A percentile compares a stretch with the other conserved stretches of the same genome.
Conservation (phyloP, 2,329 filamentous ascomycete genomes). For the Emericellopsis cladophorae region DNA sequence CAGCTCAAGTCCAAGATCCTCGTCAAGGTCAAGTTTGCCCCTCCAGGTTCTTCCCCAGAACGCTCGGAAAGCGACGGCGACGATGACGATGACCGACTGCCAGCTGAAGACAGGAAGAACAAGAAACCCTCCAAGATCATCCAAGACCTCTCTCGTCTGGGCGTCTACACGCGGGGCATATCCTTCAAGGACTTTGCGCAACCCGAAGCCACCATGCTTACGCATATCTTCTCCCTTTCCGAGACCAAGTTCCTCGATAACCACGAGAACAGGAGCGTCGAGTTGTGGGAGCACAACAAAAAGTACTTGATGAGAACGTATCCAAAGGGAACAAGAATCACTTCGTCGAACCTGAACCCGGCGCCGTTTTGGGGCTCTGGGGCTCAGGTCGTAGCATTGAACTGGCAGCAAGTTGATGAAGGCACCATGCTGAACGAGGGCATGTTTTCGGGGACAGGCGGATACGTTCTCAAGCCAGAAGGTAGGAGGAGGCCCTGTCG, state of each 20-base stretch:
- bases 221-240: conserved; percentile 56
- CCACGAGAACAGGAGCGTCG: conserved; percentile 31
- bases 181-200: conserved; percentile 70
- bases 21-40: conserved; percentile 66
- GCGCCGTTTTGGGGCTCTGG: conserved; percentile 77
- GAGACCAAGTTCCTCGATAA: conserved; percentile 52
- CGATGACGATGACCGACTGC: conserved; percentile 20
- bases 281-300: conserved; percentile 70
- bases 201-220: conserved; percentile 52
- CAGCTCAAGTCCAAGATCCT: conserved; percentile 68
- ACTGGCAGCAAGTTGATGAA: conserved; percentile 85
- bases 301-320: conserved; percentile 79
- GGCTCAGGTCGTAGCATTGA: conserved; percentile 82
- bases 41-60: conserved; percentile 22
- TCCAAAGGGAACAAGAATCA: conserved; percentile 68
- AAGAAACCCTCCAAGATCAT: conserved; percentile 58
- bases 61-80: conserved; percentile 21
- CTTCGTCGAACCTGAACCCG: conserved; percentile 79
- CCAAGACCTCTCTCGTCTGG: conserved; percentile 59
- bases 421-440: conserved; percentile 94
- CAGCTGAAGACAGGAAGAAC: conserved; percentile 8
- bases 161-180: conserved; percentile 72
- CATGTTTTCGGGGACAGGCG: conserved; percentile 76
- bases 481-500: conserved; percentile 25
- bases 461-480: conserved; percentile 75